Percentiles rank a stretch among this genome's conserved stretches.
These are phyloP conservation scores for Umbelopsis ramanniana DNA, from an alignment of 192 early-diverging fungal species.

Conservation along the genomic window DNA sequence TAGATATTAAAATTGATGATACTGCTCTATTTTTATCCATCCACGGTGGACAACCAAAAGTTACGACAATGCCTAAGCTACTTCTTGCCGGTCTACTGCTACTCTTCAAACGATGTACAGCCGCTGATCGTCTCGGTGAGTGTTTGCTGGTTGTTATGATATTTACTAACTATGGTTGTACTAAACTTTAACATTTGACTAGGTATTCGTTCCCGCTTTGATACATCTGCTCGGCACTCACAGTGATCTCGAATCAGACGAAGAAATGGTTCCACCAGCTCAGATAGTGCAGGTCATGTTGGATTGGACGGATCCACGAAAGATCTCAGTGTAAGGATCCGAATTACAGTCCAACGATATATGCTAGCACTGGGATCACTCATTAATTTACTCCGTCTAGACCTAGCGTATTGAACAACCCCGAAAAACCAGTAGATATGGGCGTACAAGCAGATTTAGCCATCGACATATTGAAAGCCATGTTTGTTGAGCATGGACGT, in stretches of 20 bases:
- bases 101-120: slow-evolving; percentile 78
- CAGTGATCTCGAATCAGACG: slow-evolving; percentile 39
- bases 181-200: neutral
- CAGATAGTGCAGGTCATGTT: slow-evolving; percentile 76
- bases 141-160: slow-evolving; percentile 4
- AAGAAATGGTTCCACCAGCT: slow-evolving; percentile 55
- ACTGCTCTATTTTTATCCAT: slow-evolving; percentile 83
- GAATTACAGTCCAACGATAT: slow-evolving; percentile 23
- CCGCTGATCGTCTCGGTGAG: slow-evolving; percentile 61
- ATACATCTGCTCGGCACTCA: slow-evolving; percentile 37
- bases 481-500: slow-evolving; percentile 46
- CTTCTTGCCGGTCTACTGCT: slow-evolving; percentile 85
- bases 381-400: slow-evolving; percentile 23
- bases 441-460: slow-evolving; percentile 63
- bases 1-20: slow-evolving; percentile 76
- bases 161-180: slow-evolving; percentile 15
- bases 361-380: neutral
- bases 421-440: slow-evolving; percentile 42
- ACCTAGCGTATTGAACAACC: slow-evolving; percentile 32
- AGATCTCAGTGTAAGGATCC: slow-evolving; percentile 61
- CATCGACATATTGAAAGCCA: slow-evolving; percentile 64
- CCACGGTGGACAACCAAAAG: slow-evolving; percentile 65
- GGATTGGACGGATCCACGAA: slow-evolving; percentile 80
- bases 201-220: slow-evolving; percentile 46
- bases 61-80: slow-evolving; percentile 88